Base-by-base conservation (phyloP, 2,329 filamentous ascomycete species). In the Aspergillus viridinutans region DNA sequence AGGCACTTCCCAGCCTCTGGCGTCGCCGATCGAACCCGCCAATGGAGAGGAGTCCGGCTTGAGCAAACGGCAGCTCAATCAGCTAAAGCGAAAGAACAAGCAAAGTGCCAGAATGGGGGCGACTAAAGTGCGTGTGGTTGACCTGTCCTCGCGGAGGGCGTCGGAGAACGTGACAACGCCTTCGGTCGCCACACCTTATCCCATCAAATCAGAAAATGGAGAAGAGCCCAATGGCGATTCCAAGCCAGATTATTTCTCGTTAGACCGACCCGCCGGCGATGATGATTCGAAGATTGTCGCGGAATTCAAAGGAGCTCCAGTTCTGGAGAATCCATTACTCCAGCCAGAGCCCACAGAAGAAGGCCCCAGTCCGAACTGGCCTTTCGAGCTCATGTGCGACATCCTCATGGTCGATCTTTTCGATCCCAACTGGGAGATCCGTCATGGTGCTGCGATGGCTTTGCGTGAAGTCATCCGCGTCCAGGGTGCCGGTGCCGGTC, bases 401-500 rank as follows among this genome's bases (percentile, higher is more conserved):
- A 94, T 97, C 67, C 83, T 99, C 57, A 93, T 90, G 67, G 83
- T 97, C 35, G 94, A 99, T 70, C 81, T 99, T 1, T 97, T 99
- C 66, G 93, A 99, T 69, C 81, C 89, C 2, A 87, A 89, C 50
- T 99, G 94, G 95, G 94, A 99, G 74, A 92, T 92, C 7, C 88
- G 94, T 17, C 94, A 99, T 72, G 94, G 94, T 67, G 94, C 95
- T 55, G 92, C 94, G 14, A 94, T 99, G 88, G 94, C 91, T 10
- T 79, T 99, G 40, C 85, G 94, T 68, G 94, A 99, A 74, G 86
- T 99, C 20, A 82, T 97, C 52, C 87, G 93, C 60, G 89, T 92
- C n/a, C 94, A 99, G 69, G 94, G 94, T 47, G 85, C 81, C 52
- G 94, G 93, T 56, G 93, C 94, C 56, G 95, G 94, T 40, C 87